Percentiles rank a stretch among this genome's conserved stretches.
Conservation (phyloP, 306 rosid species). For the Rosa persica region DNA sequence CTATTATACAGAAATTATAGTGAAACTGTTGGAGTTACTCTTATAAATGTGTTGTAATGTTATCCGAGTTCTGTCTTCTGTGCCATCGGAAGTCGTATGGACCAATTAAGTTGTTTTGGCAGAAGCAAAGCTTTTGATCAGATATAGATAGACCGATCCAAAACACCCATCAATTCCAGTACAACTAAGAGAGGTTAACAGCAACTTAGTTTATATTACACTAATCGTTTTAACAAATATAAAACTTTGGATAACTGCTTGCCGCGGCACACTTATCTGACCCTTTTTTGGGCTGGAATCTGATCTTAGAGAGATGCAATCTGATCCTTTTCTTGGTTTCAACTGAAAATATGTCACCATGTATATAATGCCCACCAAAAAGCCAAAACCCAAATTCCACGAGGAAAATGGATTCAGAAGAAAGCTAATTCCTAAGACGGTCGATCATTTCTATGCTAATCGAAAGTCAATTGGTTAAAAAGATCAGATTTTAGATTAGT, state of each 20-base stretch:
- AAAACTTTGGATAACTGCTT: neutral
- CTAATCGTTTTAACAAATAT: neutral
- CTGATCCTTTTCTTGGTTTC: neutral
- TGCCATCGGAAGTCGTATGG: neutral
- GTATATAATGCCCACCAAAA: neutral
- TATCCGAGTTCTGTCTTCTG: neutral
- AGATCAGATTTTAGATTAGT: neutral
- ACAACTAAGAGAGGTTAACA: conserved; percentile 1
- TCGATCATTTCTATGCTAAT: conserved; percentile 12
- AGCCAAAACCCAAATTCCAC: neutral
- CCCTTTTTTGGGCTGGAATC: neutral
- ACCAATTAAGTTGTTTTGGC: neutral
- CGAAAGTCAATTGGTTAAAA: neutral
- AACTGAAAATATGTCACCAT: neutral
- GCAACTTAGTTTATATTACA: conserved; percentile 5
- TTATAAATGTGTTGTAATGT: neutral
- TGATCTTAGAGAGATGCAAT: neutral
- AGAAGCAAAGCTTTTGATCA: conserved; percentile 10
- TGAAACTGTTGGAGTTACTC: too few relatives aligned
- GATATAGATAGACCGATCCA: neutral
- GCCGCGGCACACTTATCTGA: conserved; percentile 13
- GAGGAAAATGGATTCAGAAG: conserved; percentile 12
- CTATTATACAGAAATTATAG: too few relatives aligned
- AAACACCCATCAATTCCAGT: neutral
- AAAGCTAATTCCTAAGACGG: neutral